These are phyloP conservation scores for Triadica sebifera DNA, from an alignment of 345 rosid genomes.

Conservation along the genomic window DNA sequence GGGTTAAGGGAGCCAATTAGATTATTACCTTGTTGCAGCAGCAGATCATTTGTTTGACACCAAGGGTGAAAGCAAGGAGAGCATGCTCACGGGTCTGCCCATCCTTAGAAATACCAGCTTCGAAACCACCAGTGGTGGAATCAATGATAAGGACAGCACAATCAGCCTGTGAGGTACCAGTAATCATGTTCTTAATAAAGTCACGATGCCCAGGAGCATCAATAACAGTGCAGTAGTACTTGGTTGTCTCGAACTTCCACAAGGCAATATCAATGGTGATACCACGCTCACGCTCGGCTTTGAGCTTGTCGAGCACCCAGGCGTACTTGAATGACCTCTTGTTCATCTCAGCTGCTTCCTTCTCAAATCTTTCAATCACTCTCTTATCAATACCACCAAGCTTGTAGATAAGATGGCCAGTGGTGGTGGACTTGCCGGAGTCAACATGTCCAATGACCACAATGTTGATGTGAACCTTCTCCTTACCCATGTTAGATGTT, in stretches of 20 bases:
- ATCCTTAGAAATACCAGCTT: conserved; percentile 85
- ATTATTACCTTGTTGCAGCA: conserved; percentile 68
- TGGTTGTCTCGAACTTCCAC: conserved; percentile 92
- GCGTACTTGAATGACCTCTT: conserved; percentile 84
- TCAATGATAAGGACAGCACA: conserved; percentile 80
- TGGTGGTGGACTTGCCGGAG: conserved; percentile 75
- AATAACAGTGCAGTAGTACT: conserved; percentile 86
- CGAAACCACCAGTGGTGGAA: conserved; percentile 82
- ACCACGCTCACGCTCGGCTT: conserved; percentile 96
- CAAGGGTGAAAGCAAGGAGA: conserved; percentile 86
- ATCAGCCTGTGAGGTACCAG: conserved; percentile 80
- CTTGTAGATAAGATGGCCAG: conserved; percentile 91
- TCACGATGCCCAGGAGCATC: conserved; percentile 95
- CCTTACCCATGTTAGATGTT: no score
- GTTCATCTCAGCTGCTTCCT: conserved; percentile 90
- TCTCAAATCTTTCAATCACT: conserved; percentile 73
- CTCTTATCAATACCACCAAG: conserved; percentile 88
- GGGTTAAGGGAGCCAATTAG: no score
- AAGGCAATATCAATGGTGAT: conserved; percentile 88
- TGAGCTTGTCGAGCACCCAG: conserved; percentile 95
- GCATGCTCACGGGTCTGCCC: conserved; percentile 88
- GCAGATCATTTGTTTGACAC: conserved; percentile 88
- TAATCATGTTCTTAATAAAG: conserved; percentile 79
- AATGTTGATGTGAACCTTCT: conserved; percentile 64
- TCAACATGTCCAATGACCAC: conserved; percentile 80